phyloP scores from a whole-genome alignment of 306 rosid species.

The Trichosanthes cucumerina region DNA sequence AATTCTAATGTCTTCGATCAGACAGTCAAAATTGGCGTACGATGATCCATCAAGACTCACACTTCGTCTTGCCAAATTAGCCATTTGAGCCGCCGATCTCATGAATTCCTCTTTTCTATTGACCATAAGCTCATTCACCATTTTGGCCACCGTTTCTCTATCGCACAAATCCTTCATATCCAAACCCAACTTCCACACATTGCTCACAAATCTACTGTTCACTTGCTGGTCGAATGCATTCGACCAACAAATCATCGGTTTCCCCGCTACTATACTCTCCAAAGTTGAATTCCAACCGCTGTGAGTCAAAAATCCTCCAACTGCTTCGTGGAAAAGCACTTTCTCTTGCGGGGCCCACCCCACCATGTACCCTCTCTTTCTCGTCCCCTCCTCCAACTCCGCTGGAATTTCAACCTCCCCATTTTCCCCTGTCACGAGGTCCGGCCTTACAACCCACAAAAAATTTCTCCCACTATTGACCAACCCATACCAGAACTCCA shows the following conservation, averaged over 20 bases:
- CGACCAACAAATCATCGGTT: constrained; percentile 33
- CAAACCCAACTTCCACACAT: constrained; percentile 19
- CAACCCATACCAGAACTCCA: constrained; percentile 18
- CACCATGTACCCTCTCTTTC: constrained; percentile 21
- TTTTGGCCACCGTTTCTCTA: not conserved
- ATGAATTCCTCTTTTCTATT: constrained; percentile 13
- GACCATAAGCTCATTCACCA: constrained; percentile 15
- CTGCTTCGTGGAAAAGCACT: constrained; percentile 19
- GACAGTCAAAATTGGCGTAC: not conserved
- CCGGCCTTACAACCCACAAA: not conserved
- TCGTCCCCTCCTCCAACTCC: constrained; percentile 14
- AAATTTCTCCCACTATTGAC: not conserved
- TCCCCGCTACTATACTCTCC: constrained; percentile 21
- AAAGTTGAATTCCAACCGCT: constrained; percentile 30
- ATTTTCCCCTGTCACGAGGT: not conserved
- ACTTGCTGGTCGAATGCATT: constrained; percentile 9
- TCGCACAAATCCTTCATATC: constrained; percentile 15
- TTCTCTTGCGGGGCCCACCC: constrained; percentile 30
- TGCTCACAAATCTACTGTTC: constrained; percentile 24
- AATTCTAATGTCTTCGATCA: not conserved
- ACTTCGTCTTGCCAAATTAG: constrained; percentile 12
- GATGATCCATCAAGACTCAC: not conserved
- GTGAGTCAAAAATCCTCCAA: constrained; percentile 29
- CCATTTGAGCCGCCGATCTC: constrained; percentile 14
- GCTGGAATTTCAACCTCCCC: not conserved